Percentiles rank a stretch among this genome's conserved stretches.
phyloP scores from a whole-genome alignment of 2,329 filamentous ascomycete genomes.

The Beauveria pseudobassiana region DNA sequence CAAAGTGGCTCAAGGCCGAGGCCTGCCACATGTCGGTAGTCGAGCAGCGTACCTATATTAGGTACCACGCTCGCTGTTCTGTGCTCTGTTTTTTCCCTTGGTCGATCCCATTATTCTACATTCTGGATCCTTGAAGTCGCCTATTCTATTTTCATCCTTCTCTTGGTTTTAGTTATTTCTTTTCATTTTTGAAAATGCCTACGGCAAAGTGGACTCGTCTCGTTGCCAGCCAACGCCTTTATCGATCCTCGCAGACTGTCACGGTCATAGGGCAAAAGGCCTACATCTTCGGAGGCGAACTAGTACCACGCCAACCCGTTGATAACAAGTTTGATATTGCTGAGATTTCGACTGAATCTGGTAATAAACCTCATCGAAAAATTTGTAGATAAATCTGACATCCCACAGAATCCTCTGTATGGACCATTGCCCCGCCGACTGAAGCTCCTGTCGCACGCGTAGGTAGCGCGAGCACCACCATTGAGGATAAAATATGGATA shows the following conservation, averaged over 20 bases:
- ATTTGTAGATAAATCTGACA: not conserved
- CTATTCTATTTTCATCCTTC: not conserved
- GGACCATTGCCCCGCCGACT: constrained; percentile 16
- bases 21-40: no score
- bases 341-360: constrained; percentile 17
- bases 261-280: constrained; percentile 31
- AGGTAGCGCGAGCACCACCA: constrained; percentile 40
- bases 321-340: constrained; percentile 40
- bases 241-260: constrained; percentile 43
- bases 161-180: not conserved
- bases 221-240: constrained; percentile 24
- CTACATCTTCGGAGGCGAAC: constrained; percentile 45
- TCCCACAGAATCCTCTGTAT: not conserved
- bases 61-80: no score
- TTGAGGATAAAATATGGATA: constrained; percentile 45
- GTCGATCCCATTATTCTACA: not conserved
- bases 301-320: constrained; percentile 41
- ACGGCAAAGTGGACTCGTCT: not conserved
- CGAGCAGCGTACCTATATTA: no score
- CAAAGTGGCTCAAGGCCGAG: not conserved
- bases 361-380: not conserved
- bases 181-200: not conserved
- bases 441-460: constrained; percentile 45
- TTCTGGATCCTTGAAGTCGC: not conserved
- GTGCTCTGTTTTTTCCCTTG: not conserved